Percentiles rank a stretch among this genome's conserved stretches.
phyloP scores from a whole-genome alignment of 78 protist genomes.

The Dictyostelium intermedium region DNA sequence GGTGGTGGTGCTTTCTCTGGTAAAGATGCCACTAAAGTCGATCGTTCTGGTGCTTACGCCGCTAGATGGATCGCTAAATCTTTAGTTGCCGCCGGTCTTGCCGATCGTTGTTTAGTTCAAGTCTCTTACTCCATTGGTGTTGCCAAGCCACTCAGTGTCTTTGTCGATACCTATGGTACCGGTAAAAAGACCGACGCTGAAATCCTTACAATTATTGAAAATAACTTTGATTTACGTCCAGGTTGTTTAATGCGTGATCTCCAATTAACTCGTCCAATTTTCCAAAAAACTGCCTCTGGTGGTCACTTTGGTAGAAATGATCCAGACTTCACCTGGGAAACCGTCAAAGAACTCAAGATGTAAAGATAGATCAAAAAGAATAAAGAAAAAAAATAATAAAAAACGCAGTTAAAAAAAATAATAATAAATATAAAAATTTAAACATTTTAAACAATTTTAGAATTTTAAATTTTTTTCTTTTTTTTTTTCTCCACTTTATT shows the following conservation, averaged over 20 bases:
- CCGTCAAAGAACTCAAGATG: constrained; percentile 88
- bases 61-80: constrained; percentile 99
- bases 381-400: neutral
- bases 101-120: constrained; percentile 96
- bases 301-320: neutral
- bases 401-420: too few species aligned
- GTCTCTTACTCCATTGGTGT: constrained; percentile 99
- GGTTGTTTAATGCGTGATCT: constrained; percentile 93
- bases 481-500: too few species aligned
- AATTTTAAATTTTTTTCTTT: neutral
- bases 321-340: constrained; percentile 98
- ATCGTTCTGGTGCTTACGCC: constrained; percentile 99
- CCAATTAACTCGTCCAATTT: constrained; percentile 90
- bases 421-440: neutral
- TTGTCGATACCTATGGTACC: constrained; percentile 99
- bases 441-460: neutral
- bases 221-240: constrained; percentile 98
- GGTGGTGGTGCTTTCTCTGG: constrained; percentile 99
- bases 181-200: constrained; percentile 89
- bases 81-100: constrained; percentile 96
- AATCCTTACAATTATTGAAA: constrained; percentile 92
- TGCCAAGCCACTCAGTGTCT: constrained; percentile 98
- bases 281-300: constrained; percentile 91
- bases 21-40: constrained; percentile 99
- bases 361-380: constrained; percentile 34